These are phyloP conservation scores for Mycosphaerella sp. DNA, from an alignment of 2,329 filamentous ascomycete genomes.

Conservation along the genomic window DNA sequence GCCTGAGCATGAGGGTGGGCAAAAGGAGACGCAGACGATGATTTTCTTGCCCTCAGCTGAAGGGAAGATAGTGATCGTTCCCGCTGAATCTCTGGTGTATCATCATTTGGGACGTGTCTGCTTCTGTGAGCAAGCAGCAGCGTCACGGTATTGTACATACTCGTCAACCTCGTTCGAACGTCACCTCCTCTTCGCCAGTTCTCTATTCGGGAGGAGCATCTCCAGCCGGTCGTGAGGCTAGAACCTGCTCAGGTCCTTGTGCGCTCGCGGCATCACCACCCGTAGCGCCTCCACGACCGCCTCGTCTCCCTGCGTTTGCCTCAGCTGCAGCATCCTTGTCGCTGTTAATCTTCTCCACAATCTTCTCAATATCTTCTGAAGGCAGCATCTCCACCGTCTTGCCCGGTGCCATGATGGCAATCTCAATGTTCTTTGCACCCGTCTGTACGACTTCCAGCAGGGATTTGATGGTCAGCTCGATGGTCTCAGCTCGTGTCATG, in stretches of 20 bases:
- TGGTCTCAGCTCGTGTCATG: conserved; percentile 93
- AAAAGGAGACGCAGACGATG: background rate
- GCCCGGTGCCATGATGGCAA: conserved; percentile 93
- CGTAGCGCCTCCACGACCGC: conserved; percentile 41
- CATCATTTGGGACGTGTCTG: background rate
- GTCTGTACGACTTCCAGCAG: conserved; percentile 97
- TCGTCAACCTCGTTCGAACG: background rate
- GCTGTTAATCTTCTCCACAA: conserved; percentile 97
- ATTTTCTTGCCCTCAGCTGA: no score
- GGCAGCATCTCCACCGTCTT: conserved; percentile 89
- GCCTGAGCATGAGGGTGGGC: background rate
- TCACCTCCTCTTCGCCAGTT: background rate
- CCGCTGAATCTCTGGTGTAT: background rate
- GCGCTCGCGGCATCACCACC: conserved; percentile 21
- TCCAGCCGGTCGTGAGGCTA: conserved; percentile 33
- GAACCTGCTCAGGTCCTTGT: conserved; percentile 28
- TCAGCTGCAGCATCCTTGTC: conserved; percentile 87
- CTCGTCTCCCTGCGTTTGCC: conserved; percentile 81
- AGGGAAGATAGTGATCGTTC: no score
- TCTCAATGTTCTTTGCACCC: conserved; percentile 99
- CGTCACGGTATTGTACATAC: background rate
- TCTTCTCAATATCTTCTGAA: conserved; percentile 91
- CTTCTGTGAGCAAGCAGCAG: background rate
- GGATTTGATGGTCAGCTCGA: conserved; percentile 96
- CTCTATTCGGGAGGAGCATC: conserved; percentile 24